Evolutionary conservation across 208 protist species (phyloP).

Genomic region (Trichomonas gallinae): DNA sequence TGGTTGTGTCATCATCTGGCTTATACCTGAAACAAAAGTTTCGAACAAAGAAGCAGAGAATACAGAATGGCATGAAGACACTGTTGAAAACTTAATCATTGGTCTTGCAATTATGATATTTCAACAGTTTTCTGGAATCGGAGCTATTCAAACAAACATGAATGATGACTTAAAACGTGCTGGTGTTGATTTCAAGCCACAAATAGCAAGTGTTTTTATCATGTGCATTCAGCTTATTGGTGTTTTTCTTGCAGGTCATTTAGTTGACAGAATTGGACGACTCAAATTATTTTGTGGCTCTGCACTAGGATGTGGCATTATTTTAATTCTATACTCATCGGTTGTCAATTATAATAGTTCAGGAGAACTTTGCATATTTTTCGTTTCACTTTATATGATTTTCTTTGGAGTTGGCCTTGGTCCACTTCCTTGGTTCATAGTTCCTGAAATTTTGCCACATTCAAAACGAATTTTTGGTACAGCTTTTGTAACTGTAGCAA

Average conservation of each 20-base stretch:
- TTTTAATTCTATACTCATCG: neutral
- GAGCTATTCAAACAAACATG: neutral
- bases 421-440: neutral
- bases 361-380: neutral
- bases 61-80: neutral
- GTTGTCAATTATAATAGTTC: neutral
- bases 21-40: neutral
- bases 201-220: neutral
- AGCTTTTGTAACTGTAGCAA: neutral
- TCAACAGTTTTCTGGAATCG: neutral
- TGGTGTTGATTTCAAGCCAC: neutral
- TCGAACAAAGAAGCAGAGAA: neutral
- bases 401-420: neutral
- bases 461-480: neutral
- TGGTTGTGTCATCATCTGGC: neutral
- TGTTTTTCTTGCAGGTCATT: neutral
- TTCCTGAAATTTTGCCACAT: neutral
- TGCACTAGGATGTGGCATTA: neutral
- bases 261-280: neutral
- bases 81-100: neutral
- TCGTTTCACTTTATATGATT: neutral
- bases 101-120: neutral
- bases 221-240: neutral
- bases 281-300: neutral
- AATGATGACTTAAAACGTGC: neutral